Evolutionary conservation across 495 filamentous ascomycete genomes (phyloP).

Genomic region (Xylaria longipes): DNA sequence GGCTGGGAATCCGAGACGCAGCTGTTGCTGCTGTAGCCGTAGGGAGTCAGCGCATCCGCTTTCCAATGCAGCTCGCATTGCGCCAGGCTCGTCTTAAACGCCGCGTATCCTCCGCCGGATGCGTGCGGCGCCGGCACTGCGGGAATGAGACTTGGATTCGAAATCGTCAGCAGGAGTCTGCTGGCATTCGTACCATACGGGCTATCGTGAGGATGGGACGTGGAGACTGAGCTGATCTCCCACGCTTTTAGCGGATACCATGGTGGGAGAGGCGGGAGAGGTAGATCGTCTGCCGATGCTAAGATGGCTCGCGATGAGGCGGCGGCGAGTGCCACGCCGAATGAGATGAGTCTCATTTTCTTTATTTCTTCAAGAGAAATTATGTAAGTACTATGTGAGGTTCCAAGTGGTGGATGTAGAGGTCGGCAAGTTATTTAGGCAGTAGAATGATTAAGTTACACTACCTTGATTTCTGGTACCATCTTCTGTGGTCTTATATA

Average conservation of each 20-base stretch:
- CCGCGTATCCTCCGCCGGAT: conserved; percentile 34
- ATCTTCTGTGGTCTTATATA: conserved; percentile 1
- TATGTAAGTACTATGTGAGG: background rate
- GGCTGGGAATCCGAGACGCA: conserved; percentile 5
- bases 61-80: conserved; percentile 33
- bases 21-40: conserved; percentile 26
- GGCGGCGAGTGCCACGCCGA: conserved; percentile 5
- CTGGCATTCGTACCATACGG: conserved; percentile 32
- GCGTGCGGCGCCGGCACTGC: conserved; percentile 32
- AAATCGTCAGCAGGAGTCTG: conserved; percentile 25
- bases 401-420: background rate
- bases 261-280: conserved; percentile 27
- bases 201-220: conserved; percentile 23
- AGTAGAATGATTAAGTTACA: background rate
- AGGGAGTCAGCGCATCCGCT: conserved; percentile 23
- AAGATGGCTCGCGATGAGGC: conserved; percentile 20
- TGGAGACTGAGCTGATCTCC: conserved; percentile 26
- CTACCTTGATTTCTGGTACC: background rate
- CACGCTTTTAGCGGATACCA: conserved; percentile 37
- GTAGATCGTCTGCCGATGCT: conserved; percentile 25
- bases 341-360: conserved; percentile 20
- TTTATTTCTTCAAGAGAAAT: too few species aligned
- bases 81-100: conserved; percentile 28
- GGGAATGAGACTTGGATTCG: conserved; percentile 26
- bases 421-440: background rate